A percentile compares a stretch with the other conserved stretches of the same genome.
phyloP scores from a whole-genome alignment of 805 yeast genomes.

The Scheffersomyces coipomensis region DNA sequence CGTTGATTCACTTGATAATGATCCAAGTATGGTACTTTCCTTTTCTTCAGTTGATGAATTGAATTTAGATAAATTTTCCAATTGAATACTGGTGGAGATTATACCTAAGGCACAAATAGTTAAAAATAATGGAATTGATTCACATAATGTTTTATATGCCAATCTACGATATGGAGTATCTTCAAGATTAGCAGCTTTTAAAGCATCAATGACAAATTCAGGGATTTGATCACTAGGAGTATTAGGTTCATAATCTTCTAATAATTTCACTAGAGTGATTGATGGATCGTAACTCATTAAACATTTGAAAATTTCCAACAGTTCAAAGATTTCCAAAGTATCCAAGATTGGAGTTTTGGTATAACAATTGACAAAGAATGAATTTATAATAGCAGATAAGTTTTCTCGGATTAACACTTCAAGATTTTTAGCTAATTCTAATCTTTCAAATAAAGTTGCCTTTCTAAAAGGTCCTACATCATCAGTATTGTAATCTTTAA shows the following conservation, averaged over 20 bases:
- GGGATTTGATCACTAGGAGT: conserved; percentile 7
- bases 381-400: conserved; percentile 19
- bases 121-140: conserved; percentile 23
- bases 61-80: conserved; percentile 30
- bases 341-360: conserved; percentile 33
- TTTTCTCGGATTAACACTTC: conserved; percentile 18
- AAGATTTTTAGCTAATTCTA: conserved; percentile 8
- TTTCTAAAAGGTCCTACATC: not conserved
- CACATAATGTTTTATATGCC: conserved; percentile 18
- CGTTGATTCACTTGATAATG: conserved; percentile 11
- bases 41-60: conserved; percentile 27
- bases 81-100: conserved; percentile 26
- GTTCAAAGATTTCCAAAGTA: conserved; percentile 25
- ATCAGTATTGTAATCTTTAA: conserved; percentile 11
- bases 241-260: conserved; percentile 8
- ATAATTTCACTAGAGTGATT: conserved; percentile 16
- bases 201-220: conserved; percentile 9
- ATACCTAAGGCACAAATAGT: conserved; percentile 33
- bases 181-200: conserved; percentile 12
- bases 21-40: conserved; percentile 15
- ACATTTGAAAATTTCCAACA: conserved; percentile 22
- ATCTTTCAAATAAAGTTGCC: conserved; percentile 11
- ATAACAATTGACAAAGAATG: conserved; percentile 30
- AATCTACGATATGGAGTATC: conserved; percentile 15
- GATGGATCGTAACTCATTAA: conserved; percentile 15